phyloP scores from a whole-genome alignment of 2,329 filamentous ascomycete genomes.

The Setomelanomma holmii region DNA sequence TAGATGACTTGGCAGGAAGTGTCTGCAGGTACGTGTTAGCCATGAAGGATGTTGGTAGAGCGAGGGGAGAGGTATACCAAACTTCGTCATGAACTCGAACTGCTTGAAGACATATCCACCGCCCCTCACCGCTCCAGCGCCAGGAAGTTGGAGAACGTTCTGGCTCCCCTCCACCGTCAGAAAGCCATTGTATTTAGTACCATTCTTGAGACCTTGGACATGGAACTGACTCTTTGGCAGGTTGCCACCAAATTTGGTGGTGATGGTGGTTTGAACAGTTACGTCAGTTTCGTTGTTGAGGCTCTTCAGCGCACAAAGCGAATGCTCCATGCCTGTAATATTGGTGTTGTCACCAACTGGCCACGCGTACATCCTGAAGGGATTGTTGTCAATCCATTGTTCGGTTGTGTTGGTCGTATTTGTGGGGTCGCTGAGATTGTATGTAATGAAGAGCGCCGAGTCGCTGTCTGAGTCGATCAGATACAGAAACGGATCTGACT shows the following conservation, averaged over 20 bases:
- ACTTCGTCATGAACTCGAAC: constrained; percentile 79
- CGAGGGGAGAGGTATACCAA: constrained; percentile 60
- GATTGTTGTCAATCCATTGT: constrained; percentile 62
- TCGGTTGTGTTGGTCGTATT: constrained; percentile 56
- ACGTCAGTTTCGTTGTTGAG: constrained; percentile 68
- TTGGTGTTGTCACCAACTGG: constrained; percentile 62
- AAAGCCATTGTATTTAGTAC: constrained; percentile 74
- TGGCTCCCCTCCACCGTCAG: constrained; percentile 69
- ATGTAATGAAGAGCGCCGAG: constrained; percentile 79
- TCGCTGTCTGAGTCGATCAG: constrained; percentile 86
- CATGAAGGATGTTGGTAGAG: neutral
- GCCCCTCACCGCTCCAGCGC: constrained; percentile 62
- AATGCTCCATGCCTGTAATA: constrained; percentile 75
- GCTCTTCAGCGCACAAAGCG: constrained; percentile 79
- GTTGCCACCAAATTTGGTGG: constrained; percentile 66
- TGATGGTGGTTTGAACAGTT: constrained; percentile 69
- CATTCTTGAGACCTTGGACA: constrained; percentile 74
- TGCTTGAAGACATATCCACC: constrained; percentile 77
- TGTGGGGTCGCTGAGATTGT: constrained; percentile 69
- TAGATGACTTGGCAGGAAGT: constrained; percentile 86
- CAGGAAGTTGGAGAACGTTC: constrained; percentile 55
- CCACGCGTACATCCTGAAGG: constrained; percentile 79
- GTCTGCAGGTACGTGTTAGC: constrained; percentile 55
- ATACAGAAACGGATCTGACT: constrained; percentile 66
- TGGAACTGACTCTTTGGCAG: constrained; percentile 87